Evolutionary conservation across 169 alveolate genomes (phyloP).

Genomic region (Theileria equi): DNA sequence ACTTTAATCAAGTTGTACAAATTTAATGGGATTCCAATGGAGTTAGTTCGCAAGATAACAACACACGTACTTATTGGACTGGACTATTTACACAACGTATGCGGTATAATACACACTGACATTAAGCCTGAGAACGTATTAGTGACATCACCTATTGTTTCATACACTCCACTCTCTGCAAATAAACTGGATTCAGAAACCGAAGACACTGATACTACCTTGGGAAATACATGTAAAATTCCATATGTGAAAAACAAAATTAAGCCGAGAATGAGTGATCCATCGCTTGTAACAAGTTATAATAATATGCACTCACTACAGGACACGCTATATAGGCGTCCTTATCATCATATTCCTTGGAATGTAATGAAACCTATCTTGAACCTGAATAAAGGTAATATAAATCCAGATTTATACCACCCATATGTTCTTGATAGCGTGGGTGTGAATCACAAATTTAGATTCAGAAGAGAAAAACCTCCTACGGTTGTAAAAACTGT

Average conservation of each 20-base stretch:
- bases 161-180: background rate
- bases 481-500: conserved; percentile 57
- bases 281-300: conserved; percentile 67
- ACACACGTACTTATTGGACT: conserved; percentile 95
- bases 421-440: conserved; percentile 24
- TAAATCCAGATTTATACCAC: conserved; percentile 21
- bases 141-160: conserved; percentile 60
- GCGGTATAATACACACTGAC: conserved; percentile 98
- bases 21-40: conserved; percentile 94
- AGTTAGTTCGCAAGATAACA: conserved; percentile 91
- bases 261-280: conserved; percentile 70
- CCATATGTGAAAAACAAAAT: conserved; percentile 65
- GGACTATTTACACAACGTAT: conserved; percentile 93
- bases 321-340: conserved; percentile 63
- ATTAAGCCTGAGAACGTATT: conserved; percentile 98
- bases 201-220: conserved; percentile 9
- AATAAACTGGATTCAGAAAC: background rate
- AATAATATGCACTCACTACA: conserved; percentile 69
- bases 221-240: conserved; percentile 6
- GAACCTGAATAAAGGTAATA: background rate
- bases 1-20: conserved; percentile 93
- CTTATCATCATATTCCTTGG: conserved; percentile 63
- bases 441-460: background rate
- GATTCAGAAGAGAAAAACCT: background rate
- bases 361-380: conserved; percentile 17